These are phyloP conservation scores for Tuber melanosporum DNA, from an alignment of 495 filamentous ascomycete genomes.

Conservation along the genomic window DNA sequence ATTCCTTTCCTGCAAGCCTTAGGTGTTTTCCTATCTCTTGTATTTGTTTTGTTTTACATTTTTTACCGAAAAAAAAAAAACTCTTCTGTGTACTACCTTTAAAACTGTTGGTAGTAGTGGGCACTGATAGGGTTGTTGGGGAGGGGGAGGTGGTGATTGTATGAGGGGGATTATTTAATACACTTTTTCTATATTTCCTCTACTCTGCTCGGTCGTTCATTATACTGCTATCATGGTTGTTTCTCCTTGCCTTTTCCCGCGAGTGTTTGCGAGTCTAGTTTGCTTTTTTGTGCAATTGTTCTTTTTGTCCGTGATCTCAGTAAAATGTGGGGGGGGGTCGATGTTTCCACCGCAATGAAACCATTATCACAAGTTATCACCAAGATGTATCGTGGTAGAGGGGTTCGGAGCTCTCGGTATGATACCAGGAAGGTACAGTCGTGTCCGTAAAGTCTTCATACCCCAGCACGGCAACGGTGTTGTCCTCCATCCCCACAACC, in stretches of 20 bases:
- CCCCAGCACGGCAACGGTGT: too few species aligned
- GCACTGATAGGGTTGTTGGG: neutral
- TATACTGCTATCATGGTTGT: neutral
- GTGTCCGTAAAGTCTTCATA: too few species aligned
- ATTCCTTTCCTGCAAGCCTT: neutral
- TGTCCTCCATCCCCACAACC: too few species aligned
- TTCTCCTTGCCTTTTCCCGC: neutral
- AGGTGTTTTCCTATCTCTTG: neutral
- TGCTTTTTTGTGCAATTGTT: neutral
- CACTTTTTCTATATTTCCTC: neutral
- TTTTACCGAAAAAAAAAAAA: neutral
- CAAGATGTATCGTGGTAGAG: too few species aligned
- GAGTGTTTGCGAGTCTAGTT: neutral
- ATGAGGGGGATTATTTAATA: neutral
- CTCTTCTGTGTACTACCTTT: neutral
- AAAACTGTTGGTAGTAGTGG: neutral
- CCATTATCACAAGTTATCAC: neutral
- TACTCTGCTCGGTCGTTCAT: neutral
- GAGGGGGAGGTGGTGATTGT: neutral
- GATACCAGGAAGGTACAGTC: too few species aligned
- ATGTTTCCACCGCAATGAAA: neutral
- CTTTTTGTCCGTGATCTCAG: neutral
- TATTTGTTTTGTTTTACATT: neutral
- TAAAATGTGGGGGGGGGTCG: neutral
- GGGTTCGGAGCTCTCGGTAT: too few species aligned